Evolutionary conservation across 495 filamentous ascomycete species (phyloP).

Genomic region (Hamigera avellanea): DNA sequence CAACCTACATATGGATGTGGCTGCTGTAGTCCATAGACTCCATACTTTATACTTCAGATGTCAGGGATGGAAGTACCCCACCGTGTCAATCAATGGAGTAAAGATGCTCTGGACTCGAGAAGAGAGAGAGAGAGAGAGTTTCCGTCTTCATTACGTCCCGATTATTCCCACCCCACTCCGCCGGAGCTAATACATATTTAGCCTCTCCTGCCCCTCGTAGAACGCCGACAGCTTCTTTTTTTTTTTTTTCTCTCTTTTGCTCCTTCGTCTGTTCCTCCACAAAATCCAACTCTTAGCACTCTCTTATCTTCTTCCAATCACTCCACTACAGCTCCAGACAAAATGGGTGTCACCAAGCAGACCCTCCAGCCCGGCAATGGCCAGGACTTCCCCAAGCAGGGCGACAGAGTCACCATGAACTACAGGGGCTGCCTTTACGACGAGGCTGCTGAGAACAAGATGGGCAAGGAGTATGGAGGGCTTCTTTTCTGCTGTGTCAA

Average conservation of each 20-base stretch:
- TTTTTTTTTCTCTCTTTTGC: neutral
- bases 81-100: too few relatives aligned
- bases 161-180: too few relatives aligned
- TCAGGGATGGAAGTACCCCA: too few relatives aligned
- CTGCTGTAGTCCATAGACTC: too few relatives aligned
- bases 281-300: neutral
- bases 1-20: too few relatives aligned
- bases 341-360: constrained; percentile 45
- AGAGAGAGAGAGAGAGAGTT: too few relatives aligned
- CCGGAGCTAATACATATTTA: too few relatives aligned
- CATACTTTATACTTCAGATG: too few relatives aligned
- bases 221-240: neutral
- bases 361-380: constrained; percentile 37
- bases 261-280: neutral
- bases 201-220: too few relatives aligned
- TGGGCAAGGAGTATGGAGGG: constrained; percentile 43
- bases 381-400: constrained; percentile 41
- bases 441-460: constrained; percentile 27
- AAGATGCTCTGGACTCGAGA: too few relatives aligned
- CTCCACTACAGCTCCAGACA: constrained; percentile 5
- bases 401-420: constrained; percentile 64
- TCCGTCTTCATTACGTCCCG: too few relatives aligned
- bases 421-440: constrained; percentile 80
- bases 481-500: neutral
- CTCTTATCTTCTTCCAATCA: neutral